Evolutionary conservation across 768 basidiomycete genomes (phyloP).

Genomic region (Tremella mesenterica): DNA sequence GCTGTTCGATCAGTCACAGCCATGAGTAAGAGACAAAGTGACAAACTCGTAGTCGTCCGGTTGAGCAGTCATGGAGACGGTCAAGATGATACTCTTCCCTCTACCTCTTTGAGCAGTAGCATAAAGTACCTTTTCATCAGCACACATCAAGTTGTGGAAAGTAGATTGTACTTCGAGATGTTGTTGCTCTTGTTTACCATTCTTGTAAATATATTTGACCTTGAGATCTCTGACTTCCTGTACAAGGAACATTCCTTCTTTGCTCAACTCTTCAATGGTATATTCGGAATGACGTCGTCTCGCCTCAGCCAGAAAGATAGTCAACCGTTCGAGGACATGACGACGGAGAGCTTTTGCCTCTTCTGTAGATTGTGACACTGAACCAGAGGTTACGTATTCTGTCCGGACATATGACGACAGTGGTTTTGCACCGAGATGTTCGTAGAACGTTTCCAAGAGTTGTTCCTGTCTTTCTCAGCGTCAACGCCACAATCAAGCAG

Average conservation of each 20-base stretch:
- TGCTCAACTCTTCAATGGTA: constrained; percentile 41
- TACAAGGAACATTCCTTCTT: constrained; percentile 42
- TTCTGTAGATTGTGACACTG: constrained; percentile 10
- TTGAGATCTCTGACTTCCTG: constrained; percentile 31
- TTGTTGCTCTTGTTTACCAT: constrained; percentile 19
- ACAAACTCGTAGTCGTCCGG: constrained; percentile 90
- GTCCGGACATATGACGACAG: constrained; percentile 68
- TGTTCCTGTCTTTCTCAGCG: constrained; percentile 64
- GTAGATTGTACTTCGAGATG: constrained; percentile 49
- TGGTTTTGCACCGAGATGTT: constrained; percentile 61
- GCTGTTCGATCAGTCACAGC: constrained; percentile 46
- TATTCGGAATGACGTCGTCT: constrained; percentile 35
- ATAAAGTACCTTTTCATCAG: constrained; percentile 17
- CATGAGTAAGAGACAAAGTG: not conserved
- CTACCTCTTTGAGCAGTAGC: constrained; percentile 22
- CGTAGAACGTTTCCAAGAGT: constrained; percentile 80
- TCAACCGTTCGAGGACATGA: constrained; percentile 62
- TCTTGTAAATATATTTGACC: constrained; percentile 30
- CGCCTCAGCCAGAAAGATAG: constrained; percentile 86
- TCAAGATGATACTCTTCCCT: constrained; percentile 50
- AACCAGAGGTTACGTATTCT: constrained; percentile 54
- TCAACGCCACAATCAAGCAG: not conserved
- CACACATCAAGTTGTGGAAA: constrained; percentile 40
- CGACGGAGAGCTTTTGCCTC: constrained; percentile 27
- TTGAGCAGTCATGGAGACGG: constrained; percentile 64